phyloP scores from a whole-genome alignment of 148 eudicot species.

The Bassia scoparia region DNA sequence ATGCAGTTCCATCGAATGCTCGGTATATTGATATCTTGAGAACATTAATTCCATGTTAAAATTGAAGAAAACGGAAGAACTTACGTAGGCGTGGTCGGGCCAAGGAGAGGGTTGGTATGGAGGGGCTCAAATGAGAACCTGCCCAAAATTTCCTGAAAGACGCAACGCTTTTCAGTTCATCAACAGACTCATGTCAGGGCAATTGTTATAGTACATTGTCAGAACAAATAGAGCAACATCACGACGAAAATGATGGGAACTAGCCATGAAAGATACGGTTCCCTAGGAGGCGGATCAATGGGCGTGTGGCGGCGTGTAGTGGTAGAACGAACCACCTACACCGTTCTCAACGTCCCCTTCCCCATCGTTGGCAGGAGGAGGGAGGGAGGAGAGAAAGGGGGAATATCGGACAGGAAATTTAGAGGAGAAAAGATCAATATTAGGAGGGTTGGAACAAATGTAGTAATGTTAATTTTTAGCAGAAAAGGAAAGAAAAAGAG shows the following conservation, averaged over 20 bases:
- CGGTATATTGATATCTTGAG: too few species aligned
- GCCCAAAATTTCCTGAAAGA: conserved; percentile 21
- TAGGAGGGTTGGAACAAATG: not conserved
- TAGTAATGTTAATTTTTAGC: not conserved
- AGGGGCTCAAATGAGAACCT: conserved; percentile 38
- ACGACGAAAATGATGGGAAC: conserved; percentile 34
- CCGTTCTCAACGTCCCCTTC: conserved; percentile 36
- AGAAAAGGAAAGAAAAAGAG: not conserved
- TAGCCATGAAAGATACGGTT: conserved; percentile 33
- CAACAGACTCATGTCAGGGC: conserved; percentile 25
- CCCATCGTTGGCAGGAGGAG: conserved; percentile 23
- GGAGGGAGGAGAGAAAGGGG: not conserved
- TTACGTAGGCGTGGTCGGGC: conserved; percentile 38
- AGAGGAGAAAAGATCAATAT: not conserved
- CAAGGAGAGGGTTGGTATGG: conserved; percentile 34
- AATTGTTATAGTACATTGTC: conserved; percentile 37
- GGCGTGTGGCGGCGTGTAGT: conserved; percentile 31
- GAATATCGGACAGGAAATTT: too few species aligned
- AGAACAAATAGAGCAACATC: conserved; percentile 32
- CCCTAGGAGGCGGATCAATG: conserved; percentile 14
- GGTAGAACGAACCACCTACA: conserved; percentile 29
- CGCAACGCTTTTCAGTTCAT: conserved; percentile 15
- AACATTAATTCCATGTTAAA: too few species aligned
- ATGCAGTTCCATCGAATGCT: too few species aligned
- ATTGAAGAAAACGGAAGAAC: not conserved